Evolutionary conservation across 2,329 filamentous ascomycete genomes (phyloP), one percentile per base, ranked within the genome.

Genomic region (Xylaria arbuscula): DNA sequence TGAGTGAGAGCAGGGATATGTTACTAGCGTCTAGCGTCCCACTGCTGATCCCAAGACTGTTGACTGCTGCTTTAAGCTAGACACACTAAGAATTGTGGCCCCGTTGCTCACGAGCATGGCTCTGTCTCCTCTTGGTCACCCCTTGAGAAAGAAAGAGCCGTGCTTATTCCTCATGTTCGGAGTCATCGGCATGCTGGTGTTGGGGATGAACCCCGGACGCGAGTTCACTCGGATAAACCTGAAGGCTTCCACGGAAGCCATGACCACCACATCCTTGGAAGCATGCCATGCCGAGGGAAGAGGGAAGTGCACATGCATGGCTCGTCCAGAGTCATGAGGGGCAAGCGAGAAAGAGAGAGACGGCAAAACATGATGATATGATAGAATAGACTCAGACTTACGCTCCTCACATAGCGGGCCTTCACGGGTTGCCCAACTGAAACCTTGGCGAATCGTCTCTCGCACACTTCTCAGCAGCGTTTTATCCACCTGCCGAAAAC

Each of bases 371-470:
- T 38, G 53, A 60, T 60, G 54, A 67, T 47, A 54, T 63, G 72
- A 70, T 71, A 66, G 62, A 71, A 72, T 66, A 17, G 67, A 69
- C 68, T 66, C 63, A 28, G 71, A 89, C 92, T 88, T 84, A 93
- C 92, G 96, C 84, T 99, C 96, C 91, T 99, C 96, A 80, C 96
- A 98, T 32, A 99, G 85, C 19, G 96, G 96, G 0, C 96, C 96
- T 87, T 99, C 96, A 71, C 96, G 87, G 38, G 94, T 93, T 58
- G 93, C 96, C 96, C 96, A 99, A 79, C 92, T 94, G 81, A 99
- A 99, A 38, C 96, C 96, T 81, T 99, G 96, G 56, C 93, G 91
- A 75, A 99, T 93, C 8, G 93, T 95, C 78, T 99, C 96, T 74
- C 94, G 91, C 53, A 98, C 95, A 42, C 90, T 92, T 75, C 90